Evolutionary conservation across 177 flowering plant species (phyloP).

Genomic region (Vitis hybrid): DNA sequence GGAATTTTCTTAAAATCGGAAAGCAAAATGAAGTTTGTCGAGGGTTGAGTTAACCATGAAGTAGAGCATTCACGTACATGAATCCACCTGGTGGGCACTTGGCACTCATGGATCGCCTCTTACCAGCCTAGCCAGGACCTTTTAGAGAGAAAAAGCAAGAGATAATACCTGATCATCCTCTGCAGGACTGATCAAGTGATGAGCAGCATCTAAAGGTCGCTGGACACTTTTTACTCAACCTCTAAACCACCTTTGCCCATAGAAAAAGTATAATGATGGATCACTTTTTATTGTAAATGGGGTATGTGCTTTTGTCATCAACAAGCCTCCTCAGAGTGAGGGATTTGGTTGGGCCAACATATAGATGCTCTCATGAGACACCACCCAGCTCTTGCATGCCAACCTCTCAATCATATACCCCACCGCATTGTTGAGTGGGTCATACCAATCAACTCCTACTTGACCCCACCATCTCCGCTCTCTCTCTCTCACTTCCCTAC

Average conservation of each 20-base stretch:
- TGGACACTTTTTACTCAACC: background rate
- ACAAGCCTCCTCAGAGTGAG: slow-evolving; percentile 17
- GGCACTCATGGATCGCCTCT: background rate
- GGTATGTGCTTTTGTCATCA: slow-evolving; percentile 17
- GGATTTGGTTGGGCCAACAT: background rate
- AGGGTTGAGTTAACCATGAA: too few species aligned
- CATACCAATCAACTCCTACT: background rate
- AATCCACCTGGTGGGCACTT: slow-evolving; percentile 10
- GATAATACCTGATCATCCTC: too few species aligned
- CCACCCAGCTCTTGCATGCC: slow-evolving; percentile 7
- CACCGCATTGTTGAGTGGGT: slow-evolving; percentile 5
- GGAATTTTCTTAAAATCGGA: too few species aligned
- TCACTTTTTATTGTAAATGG: slow-evolving; percentile 1
- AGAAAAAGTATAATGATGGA: slow-evolving; percentile 10
- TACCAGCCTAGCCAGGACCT: too few species aligned
- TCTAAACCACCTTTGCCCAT: background rate
- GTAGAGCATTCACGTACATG: too few species aligned
- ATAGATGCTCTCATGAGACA: slow-evolving; percentile 7
- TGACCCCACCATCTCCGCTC: background rate
- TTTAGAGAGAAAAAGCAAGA: too few species aligned
- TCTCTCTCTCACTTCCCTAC: too few species aligned
- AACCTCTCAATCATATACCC: slow-evolving; percentile 1
- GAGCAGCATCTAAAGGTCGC: background rate
- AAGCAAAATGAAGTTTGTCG: too few species aligned
- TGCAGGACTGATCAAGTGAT: too few species aligned